Percentiles rank a stretch among this genome's conserved stretches.
These are phyloP conservation scores for Leonotis leonurus DNA, from an alignment of 257 asterid genomes.

Conservation along the genomic window DNA sequence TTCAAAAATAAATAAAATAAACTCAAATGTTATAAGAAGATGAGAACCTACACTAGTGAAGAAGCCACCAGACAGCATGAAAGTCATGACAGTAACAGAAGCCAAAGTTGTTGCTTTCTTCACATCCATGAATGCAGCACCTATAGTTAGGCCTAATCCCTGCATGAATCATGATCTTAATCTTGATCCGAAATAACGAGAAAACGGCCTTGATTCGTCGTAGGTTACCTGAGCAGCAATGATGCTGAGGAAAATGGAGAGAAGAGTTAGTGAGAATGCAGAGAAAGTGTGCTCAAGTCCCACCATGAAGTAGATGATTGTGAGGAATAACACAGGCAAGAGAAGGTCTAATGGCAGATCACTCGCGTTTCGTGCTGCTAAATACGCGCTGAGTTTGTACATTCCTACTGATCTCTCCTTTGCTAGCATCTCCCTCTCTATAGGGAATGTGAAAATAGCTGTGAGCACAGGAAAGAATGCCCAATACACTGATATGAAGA, in stretches of 20 bases:
- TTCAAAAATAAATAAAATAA: too few species aligned
- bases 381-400: constrained; percentile 41
- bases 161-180: not conserved
- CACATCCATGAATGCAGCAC: constrained; percentile 41
- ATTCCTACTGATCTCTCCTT: constrained; percentile 48
- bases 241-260: constrained; percentile 31
- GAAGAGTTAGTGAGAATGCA: constrained; percentile 29
- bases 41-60: constrained; percentile 24
- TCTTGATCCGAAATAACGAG: not conserved
- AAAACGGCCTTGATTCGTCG: too few species aligned
- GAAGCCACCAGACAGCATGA: constrained; percentile 40
- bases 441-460: constrained; percentile 38
- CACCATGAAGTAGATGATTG: constrained; percentile 37
- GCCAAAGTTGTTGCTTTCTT: constrained; percentile 42
- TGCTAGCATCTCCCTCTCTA: constrained; percentile 36
- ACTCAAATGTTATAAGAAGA: not conserved
- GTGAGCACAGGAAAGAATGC: constrained; percentile 31
- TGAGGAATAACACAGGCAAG: constrained; percentile 30
- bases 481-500: constrained; percentile 43
- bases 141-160: constrained; percentile 38
- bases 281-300: constrained; percentile 26
- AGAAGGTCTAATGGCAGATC: constrained; percentile 35
- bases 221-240: constrained; percentile 38
- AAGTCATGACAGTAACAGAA: constrained; percentile 40
- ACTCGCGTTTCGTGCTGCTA: constrained; percentile 32